Percentiles rank a stretch among this genome's conserved stretches.
phyloP scores from a whole-genome alignment of 192 early-diverging fungal species.

The Backusella tarrabulga region DNA sequence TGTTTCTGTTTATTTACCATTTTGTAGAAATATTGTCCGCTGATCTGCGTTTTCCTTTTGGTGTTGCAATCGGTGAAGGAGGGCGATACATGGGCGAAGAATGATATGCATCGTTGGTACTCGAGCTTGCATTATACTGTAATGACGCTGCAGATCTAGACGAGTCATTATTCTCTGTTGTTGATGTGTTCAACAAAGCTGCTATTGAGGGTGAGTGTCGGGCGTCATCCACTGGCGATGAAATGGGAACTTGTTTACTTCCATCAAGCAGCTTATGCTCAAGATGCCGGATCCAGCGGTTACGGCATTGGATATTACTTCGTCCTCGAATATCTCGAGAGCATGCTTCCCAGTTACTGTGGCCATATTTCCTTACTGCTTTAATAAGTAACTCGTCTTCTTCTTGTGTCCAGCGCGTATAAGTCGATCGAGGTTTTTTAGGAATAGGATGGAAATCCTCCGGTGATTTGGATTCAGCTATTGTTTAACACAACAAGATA shows the following conservation, averaged over 20 bases:
- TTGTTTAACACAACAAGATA: background rate
- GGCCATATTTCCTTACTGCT: slow-evolving; percentile 35
- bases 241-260: background rate
- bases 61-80: slow-evolving; percentile 27
- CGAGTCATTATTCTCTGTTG: background rate
- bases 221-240: slow-evolving; percentile 13
- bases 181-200: slow-evolving; percentile 15
- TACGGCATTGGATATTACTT: slow-evolving; percentile 45
- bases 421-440: slow-evolving; percentile 22
- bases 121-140: background rate
- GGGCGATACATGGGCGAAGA: slow-evolving; percentile 14
- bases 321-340: slow-evolving; percentile 36
- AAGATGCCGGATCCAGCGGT: slow-evolving; percentile 36
- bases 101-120: background rate
- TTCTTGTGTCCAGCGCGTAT: slow-evolving; percentile 36
- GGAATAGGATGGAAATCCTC: background rate
- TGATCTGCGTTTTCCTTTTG: slow-evolving; percentile 14
- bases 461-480: background rate
- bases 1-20: background rate
- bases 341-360: slow-evolving; percentile 41
- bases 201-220: slow-evolving; percentile 35
- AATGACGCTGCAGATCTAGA: background rate
- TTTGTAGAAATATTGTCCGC: slow-evolving; percentile 1
- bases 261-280: background rate
- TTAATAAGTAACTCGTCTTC: slow-evolving; percentile 40